Base-by-base conservation (phyloP, 768 basidiomycete species). In the Coprinopsis marcescibilis region DNA sequence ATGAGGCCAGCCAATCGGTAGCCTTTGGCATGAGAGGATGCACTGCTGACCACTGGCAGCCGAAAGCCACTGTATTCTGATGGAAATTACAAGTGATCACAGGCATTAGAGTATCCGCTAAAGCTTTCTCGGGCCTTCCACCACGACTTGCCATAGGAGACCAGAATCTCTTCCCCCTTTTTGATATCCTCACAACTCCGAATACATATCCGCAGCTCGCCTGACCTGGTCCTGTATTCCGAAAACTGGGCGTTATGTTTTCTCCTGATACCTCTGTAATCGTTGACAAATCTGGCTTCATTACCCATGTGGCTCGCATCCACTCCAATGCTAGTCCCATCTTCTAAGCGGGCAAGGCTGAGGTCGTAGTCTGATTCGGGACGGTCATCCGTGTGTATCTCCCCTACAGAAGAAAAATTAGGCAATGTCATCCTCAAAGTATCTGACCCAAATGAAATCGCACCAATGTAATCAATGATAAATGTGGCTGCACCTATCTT, bases 111-210 rank as follows among this genome's bases (percentile, higher is more conserved):
- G 4, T 43, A 24, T 27, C 7, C 3, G 17, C 13, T 30, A 7
- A 6, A 14, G 10, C 27, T 17, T 42, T 24, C 40, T 49, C 85
- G 71, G 46, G 72, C 71, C 11, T 60, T 67, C 91, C 90, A 93
- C 84, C 86, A 90, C 14, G 75, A 72, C 58, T 90, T 91, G 17
- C 93, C 93, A 59, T 95, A 95, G 11, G 84, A 88, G 17, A 94
- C 87, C 23, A 92, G 59, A 25, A 97, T 76, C 64, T 95, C 92
- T 11, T 90, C 80, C 5, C 89, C 86, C 63, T 86, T 91, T 53
- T 68, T 76, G 37, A 94, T 80, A 40, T 73, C 69, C 43, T 65
- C 65, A 39, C 66, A 69, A 48, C 78, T 84, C 80, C 84, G 85
- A 25, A 97, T 73, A 50, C 82, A 73, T 77, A 96, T 93, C 41